A percentile compares a stretch with the other conserved stretches of the same genome.
These are phyloP conservation scores for Neurospora pannonica DNA, from an alignment of 495 filamentous ascomycete species.

Conservation along the genomic window DNA sequence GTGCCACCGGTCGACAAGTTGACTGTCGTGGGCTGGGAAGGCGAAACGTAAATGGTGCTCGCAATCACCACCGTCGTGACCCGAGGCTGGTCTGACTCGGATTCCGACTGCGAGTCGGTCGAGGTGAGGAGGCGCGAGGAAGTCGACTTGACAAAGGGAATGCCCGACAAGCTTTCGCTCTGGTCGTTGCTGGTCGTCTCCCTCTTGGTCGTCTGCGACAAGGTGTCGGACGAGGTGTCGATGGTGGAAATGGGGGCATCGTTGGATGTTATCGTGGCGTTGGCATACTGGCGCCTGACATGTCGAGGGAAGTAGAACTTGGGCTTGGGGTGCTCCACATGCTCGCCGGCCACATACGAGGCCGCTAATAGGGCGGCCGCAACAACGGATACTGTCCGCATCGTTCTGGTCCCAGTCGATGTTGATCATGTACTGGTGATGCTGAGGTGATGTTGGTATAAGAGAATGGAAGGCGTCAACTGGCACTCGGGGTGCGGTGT, in stretches of 20 bases:
- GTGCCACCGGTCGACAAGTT: background rate
- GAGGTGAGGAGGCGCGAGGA: background rate
- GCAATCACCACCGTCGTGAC: slow-evolving; percentile 20
- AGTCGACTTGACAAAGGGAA: slow-evolving; percentile 1
- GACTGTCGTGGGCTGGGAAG: slow-evolving; percentile 2
- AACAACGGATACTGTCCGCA: slow-evolving; percentile 41
- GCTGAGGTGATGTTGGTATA: slow-evolving; percentile 10
- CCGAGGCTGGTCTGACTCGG: background rate
- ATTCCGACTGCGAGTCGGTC: slow-evolving; percentile 1
- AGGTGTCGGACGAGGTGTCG: slow-evolving; percentile 3
- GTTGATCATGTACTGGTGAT: slow-evolving; percentile 7
- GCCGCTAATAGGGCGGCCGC: slow-evolving; percentile 43
- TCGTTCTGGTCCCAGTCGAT: slow-evolving; percentile 19
- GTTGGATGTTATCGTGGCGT: slow-evolving; percentile 34
- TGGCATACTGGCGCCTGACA: slow-evolving; percentile 47
- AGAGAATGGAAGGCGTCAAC: slow-evolving; percentile 7
- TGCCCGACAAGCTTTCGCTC: slow-evolving; percentile 12
- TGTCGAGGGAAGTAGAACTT: slow-evolving; percentile 52
- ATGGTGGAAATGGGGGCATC: slow-evolving; percentile 4
- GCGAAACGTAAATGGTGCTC: slow-evolving; percentile 17
- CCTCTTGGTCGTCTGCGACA: slow-evolving; percentile 19
- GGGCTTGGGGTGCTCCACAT: slow-evolving; percentile 31
- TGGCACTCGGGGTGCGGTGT: background rate
- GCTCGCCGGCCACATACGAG: slow-evolving; percentile 36
- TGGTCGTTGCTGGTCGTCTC: slow-evolving; percentile 20